Percentiles rank a stretch among this genome's conserved stretches.
These are phyloP conservation scores for Colletotrichum tofieldiae DNA, from an alignment of 2,329 filamentous ascomycete genomes.

Conservation along the genomic window DNA sequence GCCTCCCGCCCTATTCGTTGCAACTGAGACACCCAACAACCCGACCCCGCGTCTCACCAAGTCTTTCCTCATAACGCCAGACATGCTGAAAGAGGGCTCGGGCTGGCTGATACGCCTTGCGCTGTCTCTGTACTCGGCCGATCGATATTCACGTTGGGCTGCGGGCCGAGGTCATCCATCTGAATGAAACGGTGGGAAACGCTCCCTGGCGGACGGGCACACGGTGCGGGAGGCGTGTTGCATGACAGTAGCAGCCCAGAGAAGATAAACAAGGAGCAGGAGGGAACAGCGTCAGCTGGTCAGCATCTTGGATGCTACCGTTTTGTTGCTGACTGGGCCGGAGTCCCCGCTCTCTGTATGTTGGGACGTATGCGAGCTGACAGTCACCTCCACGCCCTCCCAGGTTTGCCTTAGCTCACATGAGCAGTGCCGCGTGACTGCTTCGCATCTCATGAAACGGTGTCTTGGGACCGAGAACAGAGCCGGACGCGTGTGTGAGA, in stretches of 20 bases:
- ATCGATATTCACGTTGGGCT: background rate
- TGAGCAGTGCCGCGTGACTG: background rate
- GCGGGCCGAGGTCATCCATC: background rate
- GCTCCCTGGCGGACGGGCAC: background rate
- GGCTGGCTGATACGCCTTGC: background rate
- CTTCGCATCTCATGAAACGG: background rate
- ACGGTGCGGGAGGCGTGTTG: background rate
- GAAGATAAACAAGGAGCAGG: background rate
- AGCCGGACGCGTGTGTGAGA: background rate
- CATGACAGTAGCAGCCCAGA: background rate
- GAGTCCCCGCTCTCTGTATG: background rate
- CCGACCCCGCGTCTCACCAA: slow-evolving; percentile 16
- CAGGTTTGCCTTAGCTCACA: background rate
- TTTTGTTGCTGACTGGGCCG: background rate
- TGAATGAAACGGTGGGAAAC: background rate
- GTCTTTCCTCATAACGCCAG: background rate
- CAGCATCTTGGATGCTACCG: background rate
- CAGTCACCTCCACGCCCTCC: background rate
- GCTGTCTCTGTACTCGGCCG: background rate
- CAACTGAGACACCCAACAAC: slow-evolving; percentile 23
- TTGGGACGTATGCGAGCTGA: background rate
- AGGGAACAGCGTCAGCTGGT: background rate
- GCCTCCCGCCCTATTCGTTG: background rate
- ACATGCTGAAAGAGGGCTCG: background rate
- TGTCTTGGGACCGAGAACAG: background rate